These are phyloP conservation scores for Eremothecium cymbalariae DNA, from an alignment of 1,139 yeast genomes.

Conservation along the genomic window DNA sequence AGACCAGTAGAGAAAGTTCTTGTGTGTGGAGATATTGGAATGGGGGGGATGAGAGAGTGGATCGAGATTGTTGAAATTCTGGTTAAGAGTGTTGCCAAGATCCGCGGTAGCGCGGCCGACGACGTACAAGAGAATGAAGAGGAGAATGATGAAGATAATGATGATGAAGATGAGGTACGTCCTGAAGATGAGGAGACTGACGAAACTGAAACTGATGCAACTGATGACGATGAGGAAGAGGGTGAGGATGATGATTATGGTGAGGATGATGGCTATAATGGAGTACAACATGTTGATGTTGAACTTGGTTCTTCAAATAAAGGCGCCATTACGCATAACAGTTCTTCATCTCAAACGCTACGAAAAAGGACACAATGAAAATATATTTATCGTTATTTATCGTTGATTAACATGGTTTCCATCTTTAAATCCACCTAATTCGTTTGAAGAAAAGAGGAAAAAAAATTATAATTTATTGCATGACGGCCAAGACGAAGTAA, in stretches of 20 bases:
- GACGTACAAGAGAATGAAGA: conserved; percentile 25
- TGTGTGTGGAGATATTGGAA: conserved; percentile 83
- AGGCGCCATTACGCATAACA: too few species aligned
- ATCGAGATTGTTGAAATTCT: conserved; percentile 77
- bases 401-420: too few species aligned
- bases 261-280: conserved; percentile 17
- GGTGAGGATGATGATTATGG: conserved; percentile 26
- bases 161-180: conserved; percentile 26
- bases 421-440: too few species aligned
- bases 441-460: too few species aligned
- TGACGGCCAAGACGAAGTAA: too few species aligned
- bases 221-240: conserved; percentile 18
- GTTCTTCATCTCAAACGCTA: too few species aligned
- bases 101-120: conserved; percentile 23
- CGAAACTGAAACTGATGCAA: conserved; percentile 29
- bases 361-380: too few species aligned
- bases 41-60: conserved; percentile 97
- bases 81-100: conserved; percentile 39
- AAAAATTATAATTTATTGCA: too few species aligned
- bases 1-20: conserved; percentile 85
- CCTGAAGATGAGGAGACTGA: conserved; percentile 20
- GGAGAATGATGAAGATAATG: conserved; percentile 29
- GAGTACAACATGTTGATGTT: too few species aligned
- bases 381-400: too few species aligned
- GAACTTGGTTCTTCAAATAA: too few species aligned